Evolutionary conservation across 148 eudicot species (phyloP).

Genomic region (Chenopodium berlandieri): DNA sequence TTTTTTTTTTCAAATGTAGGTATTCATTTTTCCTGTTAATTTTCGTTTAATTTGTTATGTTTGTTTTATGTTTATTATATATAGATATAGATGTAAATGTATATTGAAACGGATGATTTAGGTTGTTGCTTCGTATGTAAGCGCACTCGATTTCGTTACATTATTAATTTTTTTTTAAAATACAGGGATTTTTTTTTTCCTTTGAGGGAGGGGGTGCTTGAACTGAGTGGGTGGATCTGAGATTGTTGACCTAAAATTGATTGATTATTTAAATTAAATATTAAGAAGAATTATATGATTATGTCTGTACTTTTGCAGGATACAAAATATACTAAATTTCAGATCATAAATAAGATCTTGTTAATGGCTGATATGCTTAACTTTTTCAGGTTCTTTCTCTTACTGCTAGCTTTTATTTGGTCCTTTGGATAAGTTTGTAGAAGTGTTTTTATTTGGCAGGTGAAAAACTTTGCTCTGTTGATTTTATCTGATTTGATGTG

Average conservation of each 20-base stretch:
- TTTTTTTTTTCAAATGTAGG: not conserved
- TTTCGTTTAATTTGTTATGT: not conserved
- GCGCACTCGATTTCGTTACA: not conserved
- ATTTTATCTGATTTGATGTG: constrained; percentile 24
- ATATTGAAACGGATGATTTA: not conserved
- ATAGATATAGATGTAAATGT: not conserved
- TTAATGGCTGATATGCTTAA: not conserved
- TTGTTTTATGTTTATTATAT: not conserved
- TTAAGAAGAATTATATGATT: constrained; percentile 12
- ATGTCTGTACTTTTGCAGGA: constrained; percentile 33
- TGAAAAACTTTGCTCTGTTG: not conserved
- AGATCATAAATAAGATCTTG: constrained; percentile 5
- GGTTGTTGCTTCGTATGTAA: not conserved
- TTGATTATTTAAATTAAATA: no score
- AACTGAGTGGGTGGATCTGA: constrained; percentile 19
- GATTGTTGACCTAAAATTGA: constrained; percentile 1
- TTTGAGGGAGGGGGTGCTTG: no score
- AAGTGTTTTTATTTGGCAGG: constrained; percentile 10
- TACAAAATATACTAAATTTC: constrained; percentile 1
- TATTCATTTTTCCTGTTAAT: not conserved
- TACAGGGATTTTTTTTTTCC: no score
- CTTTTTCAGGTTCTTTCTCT: not conserved
- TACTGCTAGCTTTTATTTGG: not conserved
- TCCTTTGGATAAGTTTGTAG: constrained; percentile 1
- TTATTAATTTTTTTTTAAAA: no score